A percentile compares a stretch with the other conserved stretches of the same genome.
phyloP scores from a whole-genome alignment of 169 alveolate species.

The Plasmodium billcollinsi region DNA sequence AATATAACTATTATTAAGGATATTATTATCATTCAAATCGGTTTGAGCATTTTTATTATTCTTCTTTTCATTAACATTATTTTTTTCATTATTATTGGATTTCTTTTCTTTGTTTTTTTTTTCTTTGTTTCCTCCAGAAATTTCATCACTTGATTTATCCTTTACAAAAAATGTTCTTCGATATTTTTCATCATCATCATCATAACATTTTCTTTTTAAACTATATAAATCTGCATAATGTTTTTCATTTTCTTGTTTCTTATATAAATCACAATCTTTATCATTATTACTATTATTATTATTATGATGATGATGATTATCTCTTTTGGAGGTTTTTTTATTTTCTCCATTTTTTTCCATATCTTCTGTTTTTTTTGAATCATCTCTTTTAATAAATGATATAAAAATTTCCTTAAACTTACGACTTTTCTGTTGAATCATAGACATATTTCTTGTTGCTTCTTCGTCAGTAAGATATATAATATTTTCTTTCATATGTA shows the following conservation, averaged over 20 bases:
- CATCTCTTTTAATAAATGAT: conserved; percentile 41
- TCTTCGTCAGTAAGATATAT: background rate
- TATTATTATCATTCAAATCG: background rate
- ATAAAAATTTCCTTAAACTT: conserved; percentile 42
- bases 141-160: background rate
- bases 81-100: background rate
- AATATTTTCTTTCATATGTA: conserved; percentile 7
- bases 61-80: background rate
- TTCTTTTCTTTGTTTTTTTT: background rate
- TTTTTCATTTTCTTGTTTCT: conserved; percentile 9
- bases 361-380: conserved; percentile 25
- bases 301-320: background rate
- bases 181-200: conserved; percentile 8
- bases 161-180: background rate
- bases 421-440: conserved; percentile 10
- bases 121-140: background rate
- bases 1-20: background rate
- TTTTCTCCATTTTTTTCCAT: conserved; percentile 6
- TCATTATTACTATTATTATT: background rate
- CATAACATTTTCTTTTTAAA: background rate
- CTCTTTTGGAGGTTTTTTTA: conserved; percentile 2
- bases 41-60: background rate
- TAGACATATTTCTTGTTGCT: background rate
- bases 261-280: background rate
- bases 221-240: background rate